Evolutionary conservation across 345 rosid genomes (phyloP).

Genomic region (Firmiana major): DNA sequence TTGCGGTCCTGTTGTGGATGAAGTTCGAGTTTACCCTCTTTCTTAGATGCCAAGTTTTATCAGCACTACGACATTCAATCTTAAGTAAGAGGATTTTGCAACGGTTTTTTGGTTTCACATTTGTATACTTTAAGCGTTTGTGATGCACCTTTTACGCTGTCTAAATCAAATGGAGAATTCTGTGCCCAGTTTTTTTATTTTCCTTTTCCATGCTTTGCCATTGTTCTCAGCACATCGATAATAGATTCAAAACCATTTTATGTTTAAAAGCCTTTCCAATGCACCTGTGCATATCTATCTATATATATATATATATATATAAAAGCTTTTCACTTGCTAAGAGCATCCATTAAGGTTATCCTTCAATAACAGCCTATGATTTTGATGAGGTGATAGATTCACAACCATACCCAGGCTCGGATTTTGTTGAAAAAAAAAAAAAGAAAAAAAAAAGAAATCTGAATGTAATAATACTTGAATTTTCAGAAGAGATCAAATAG

Average conservation of each 20-base stretch:
- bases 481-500: too few relatives aligned
- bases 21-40: conserved; percentile 48
- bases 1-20: conserved; percentile 83
- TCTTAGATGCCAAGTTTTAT: conserved; percentile 23
- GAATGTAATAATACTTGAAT: too few relatives aligned
- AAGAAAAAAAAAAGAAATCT: too few relatives aligned
- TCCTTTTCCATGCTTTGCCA: background rate
- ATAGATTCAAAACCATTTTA: background rate
- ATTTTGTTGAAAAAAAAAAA: too few relatives aligned
- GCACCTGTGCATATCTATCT: too few relatives aligned
- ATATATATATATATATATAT: too few relatives aligned
- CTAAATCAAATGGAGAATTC: too few relatives aligned
- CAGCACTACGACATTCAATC: background rate
- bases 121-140: conserved; percentile 16
- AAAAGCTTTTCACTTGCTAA: background rate
- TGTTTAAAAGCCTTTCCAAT: background rate
- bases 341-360: background rate
- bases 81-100: conserved; percentile 3
- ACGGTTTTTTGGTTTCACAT: background rate
- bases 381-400: background rate
- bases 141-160: conserved; percentile 11
- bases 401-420: too few relatives aligned
- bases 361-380: too few relatives aligned
- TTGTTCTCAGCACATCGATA: background rate
- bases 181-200: too few relatives aligned